A percentile compares a stretch with the other conserved stretches of the same genome.
phyloP scores from a whole-genome alignment of 2,329 filamentous ascomycete genomes.

The Fusarium euwallaceae region DNA sequence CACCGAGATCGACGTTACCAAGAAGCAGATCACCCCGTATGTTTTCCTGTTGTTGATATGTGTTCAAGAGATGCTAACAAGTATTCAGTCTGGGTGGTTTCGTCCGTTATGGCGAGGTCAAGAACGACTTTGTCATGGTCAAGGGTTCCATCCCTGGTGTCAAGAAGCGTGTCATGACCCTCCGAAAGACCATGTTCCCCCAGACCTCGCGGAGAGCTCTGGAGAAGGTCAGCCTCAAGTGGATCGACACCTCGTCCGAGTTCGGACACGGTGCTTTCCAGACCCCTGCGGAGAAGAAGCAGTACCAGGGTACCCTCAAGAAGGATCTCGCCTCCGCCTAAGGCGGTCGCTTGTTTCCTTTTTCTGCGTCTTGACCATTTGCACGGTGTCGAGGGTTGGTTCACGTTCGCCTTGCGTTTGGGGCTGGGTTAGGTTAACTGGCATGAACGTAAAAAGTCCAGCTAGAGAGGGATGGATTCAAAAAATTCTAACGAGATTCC shows the following conservation, averaged over 20 bases:
- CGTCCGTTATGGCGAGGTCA: constrained; percentile 98
- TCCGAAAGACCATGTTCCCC: constrained; percentile 98
- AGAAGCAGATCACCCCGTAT: constrained; percentile 99
- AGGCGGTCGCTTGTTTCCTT: constrained; percentile 55
- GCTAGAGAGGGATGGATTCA: constrained; percentile 50
- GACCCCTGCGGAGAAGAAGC: constrained; percentile 97
- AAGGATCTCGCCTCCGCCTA: constrained; percentile 80
- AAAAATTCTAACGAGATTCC: constrained; percentile 54
- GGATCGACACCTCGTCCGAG: constrained; percentile 99
- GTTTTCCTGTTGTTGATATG: constrained; percentile 57
- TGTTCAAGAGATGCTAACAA: constrained; percentile 50
- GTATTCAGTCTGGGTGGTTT: constrained; percentile 90
- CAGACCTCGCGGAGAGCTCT: constrained; percentile 96
- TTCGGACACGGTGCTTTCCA: constrained; percentile 99
- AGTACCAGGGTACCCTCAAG: constrained; percentile 98
- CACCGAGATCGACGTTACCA: constrained; percentile 95
- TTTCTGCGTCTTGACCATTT: constrained; percentile 60
- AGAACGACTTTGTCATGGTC: constrained; percentile 98
- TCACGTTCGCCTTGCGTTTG: constrained; percentile 49
- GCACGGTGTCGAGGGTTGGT: constrained; percentile 69
- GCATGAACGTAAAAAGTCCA: constrained; percentile 54
- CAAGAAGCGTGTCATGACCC: constrained; percentile 99
- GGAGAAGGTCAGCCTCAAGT: constrained; percentile 99
- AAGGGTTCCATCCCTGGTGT: constrained; percentile 98
- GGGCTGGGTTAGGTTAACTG: constrained; percentile 54